Base-by-base conservation (phyloP, 345 rosid species). In the Bruguiera gymnorhiza region DNA sequence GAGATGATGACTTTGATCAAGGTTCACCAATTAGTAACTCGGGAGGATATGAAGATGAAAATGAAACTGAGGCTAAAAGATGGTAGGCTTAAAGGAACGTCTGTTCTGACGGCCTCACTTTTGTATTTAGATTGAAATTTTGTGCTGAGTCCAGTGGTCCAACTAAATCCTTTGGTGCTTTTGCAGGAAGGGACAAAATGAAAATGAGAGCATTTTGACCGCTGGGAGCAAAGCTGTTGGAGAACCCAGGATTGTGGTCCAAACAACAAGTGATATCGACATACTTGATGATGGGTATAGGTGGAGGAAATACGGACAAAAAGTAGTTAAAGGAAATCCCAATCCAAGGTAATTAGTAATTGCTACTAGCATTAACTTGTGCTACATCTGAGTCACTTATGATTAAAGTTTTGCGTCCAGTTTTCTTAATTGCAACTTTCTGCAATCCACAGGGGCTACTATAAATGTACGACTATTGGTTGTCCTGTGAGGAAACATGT, bases 401-500 rank as follows among this genome's bases (percentile, higher is more conserved):
- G 1, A 53, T 34, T 8, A 2, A 37, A 8, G 24, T 24, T 21
- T 54, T 54, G 21, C 26, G 27, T 20, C 26, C 58, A 21, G 27
- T 54, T 66, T 51, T 53, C 34, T 52, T 8, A 60, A 24, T 13
- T 23, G 27, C 26, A 9, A 16, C 20, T 60, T 70, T 39, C 43
- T 23, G n/a, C 6, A 4, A 29, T 60, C 8, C 23, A 27, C 70
- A 76, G 80, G 76, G 71, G 80, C 73, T 76, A 76, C 76, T 76
- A 76, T 56, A 76, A 76, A 55, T 71, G 80, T 46, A 76, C 80
- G 13, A 71, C 61, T 0, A 36, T 20, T 3, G 76, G 72, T 0
- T 76, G 80, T 62, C 80, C 80, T 1, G 80, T 76, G 9, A 51
- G 80, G 20, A 76, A 76, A 67, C 80, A 76, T 62, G 80, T 76